Evolutionary conservation across 306 rosid genomes (phyloP).

Genomic region (Bauhinia variegata): DNA sequence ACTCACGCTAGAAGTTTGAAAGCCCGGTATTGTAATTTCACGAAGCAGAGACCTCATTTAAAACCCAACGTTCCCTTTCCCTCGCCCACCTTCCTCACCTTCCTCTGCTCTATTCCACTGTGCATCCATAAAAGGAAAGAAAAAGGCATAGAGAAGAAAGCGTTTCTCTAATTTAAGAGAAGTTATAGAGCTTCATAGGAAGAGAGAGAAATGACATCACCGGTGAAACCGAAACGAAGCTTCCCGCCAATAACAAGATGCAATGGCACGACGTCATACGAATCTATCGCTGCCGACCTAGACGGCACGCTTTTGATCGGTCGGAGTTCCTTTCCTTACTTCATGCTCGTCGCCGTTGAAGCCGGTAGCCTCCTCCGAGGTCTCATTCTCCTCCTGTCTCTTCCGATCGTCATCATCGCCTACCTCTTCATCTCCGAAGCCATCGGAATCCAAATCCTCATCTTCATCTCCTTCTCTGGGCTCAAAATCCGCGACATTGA

Average conservation of each 20-base stretch:
- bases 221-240: constrained; percentile 42
- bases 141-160: not conserved
- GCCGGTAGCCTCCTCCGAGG: constrained; percentile 97
- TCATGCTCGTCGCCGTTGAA: constrained; percentile 93
- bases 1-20: not conserved
- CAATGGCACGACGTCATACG: constrained; percentile 44
- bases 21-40: constrained; percentile 36
- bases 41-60: constrained; percentile 45
- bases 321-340: constrained; percentile 86
- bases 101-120: no score
- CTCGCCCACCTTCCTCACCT: not conserved
- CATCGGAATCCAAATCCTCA: constrained; percentile 90
- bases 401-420: constrained; percentile 72
- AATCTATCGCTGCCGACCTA: constrained; percentile 86
- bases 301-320: constrained; percentile 85
- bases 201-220: constrained; percentile 36
- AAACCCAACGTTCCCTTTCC: constrained; percentile 40
- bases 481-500: constrained; percentile 91
- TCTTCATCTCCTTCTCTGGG: constrained; percentile 88
- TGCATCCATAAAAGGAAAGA: not conserved
- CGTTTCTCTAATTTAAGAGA: not conserved
- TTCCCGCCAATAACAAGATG: constrained; percentile 65
- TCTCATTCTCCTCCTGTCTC: constrained; percentile 77
- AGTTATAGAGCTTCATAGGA: constrained; percentile 10
- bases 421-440: constrained; percentile 90